Evolutionary conservation across 257 asterid genomes (phyloP), one percentile per base, ranked within the genome.

Genomic region (Solanum sitiens): DNA sequence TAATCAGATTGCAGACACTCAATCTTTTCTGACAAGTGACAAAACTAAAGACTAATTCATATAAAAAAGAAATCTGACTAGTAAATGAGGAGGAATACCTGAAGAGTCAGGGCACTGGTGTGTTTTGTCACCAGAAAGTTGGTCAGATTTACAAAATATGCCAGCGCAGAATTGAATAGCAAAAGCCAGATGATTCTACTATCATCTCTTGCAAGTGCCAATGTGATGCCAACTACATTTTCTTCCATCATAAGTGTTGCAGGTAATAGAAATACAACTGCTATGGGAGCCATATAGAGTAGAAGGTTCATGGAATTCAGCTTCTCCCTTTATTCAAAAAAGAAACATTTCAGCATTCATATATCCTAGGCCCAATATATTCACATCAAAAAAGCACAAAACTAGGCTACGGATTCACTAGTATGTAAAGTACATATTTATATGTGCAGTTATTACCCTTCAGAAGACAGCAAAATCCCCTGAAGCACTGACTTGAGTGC

Each of bases 61-160:
- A 79, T 5, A 50, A 59, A 67, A 67, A 83, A 39, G 56, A 23
- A 44, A 10, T 7, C 50, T 59, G 21, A 87, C 56, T 59, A 20
- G 53, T 63, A 33, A 86, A 86, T 71, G 89, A 83, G 67, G 75
- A 79, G 61, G 39, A 76, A 20, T 93, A 93, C 96, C 94, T 93
- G 96, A 75, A 93, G 96, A 44, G 96, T 93, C 44, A 93, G 82
- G 56, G 96, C 94, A 86, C 96, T 93, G 89, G 96, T 93, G 91
- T 92, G 96, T 76, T 93, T 93, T 61, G 96, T 93, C 86, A 93
- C 96, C 94, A 93, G 91, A 84, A 93, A 93, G 88, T 93, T 93
- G 91, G 96, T 93, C 92, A 93, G 89, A 86, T 93, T 93, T 39
- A 93, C 96, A 86, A 93, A 90, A 90, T 93, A 93, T 9, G 96